Conservation (phyloP, 164 flowering plant species). For the Aristolochia californica region DNA sequence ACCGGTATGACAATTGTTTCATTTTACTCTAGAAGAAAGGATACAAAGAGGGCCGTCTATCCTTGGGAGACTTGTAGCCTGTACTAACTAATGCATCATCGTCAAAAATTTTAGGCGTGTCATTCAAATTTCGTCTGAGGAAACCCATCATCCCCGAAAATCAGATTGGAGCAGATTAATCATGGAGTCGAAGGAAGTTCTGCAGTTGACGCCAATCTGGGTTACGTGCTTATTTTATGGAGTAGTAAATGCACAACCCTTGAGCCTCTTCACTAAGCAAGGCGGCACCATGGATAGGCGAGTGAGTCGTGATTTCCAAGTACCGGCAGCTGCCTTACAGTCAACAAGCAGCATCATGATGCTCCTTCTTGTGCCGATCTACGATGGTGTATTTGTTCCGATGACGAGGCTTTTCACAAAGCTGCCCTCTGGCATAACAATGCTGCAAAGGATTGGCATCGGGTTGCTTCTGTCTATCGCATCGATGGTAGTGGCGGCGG, state of each 20-base stretch:
- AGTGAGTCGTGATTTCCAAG: neutral
- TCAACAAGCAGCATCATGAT: neutral
- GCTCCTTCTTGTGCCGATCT: constrained; percentile 1
- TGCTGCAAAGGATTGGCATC: neutral
- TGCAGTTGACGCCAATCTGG: neutral
- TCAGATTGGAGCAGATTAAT: no score
- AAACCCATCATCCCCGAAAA: no score
- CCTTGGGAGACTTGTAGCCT: no score
- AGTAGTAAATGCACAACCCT: neutral
- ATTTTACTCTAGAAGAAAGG: no score
- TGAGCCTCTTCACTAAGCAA: constrained; percentile 1
- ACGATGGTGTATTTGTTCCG: constrained; percentile 2
- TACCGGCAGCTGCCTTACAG: constrained; percentile 5
- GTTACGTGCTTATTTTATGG: neutral
- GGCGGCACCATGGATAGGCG: neutral
- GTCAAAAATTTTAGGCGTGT: neutral
- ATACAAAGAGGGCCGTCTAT: no score
- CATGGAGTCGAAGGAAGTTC: no score
- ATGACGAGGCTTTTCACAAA: constrained; percentile 4
- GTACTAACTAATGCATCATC: no score
- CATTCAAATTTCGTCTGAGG: no score
- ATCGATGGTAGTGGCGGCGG: constrained; percentile 10
- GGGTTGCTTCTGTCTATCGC: constrained; percentile 3
- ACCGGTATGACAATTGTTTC: no score
- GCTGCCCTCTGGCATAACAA: constrained; percentile 1